Conservation (phyloP, 305 asterid species). For the Fraxinus baroniana region DNA sequence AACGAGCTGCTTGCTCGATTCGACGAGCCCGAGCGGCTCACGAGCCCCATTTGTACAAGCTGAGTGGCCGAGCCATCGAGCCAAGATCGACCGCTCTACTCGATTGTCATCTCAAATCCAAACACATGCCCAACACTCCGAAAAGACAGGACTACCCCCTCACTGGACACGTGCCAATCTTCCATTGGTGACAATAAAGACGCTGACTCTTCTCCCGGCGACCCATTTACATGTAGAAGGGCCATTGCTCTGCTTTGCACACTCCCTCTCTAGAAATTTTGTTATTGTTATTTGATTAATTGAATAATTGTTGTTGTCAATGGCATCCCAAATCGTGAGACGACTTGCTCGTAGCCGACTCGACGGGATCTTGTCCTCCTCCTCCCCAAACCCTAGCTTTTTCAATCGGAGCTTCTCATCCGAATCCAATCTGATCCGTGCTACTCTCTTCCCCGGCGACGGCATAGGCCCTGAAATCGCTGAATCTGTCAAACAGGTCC, state of each 20-base stretch:
- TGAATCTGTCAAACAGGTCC: slow-evolving; percentile 77
- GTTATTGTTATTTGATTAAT: slow-evolving; percentile 13
- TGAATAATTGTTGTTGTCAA: slow-evolving; percentile 21
- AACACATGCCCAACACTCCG: too few relatives aligned
- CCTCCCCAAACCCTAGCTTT: slow-evolving; percentile 35
- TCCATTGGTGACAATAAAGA: background rate
- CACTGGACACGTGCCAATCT: background rate
- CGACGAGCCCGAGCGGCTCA: too few relatives aligned
- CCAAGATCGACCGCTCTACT: too few relatives aligned
- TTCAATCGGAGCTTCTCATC: slow-evolving; percentile 51
- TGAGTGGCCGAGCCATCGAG: too few relatives aligned
- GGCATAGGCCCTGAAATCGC: slow-evolving; percentile 99
- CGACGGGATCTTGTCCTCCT: slow-evolving; percentile 28
- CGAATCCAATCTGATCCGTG: slow-evolving; percentile 69
- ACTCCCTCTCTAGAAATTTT: slow-evolving; percentile 7
- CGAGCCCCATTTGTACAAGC: too few relatives aligned
- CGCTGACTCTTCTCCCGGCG: slow-evolving; percentile 28
- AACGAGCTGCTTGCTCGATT: too few relatives aligned
- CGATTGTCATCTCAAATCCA: too few relatives aligned
- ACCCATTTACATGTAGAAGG: slow-evolving; percentile 16
- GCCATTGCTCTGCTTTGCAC: background rate
- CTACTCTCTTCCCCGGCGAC: slow-evolving; percentile 96
- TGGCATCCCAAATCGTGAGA: slow-evolving; percentile 73
- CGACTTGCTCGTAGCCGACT: slow-evolving; percentile 52
- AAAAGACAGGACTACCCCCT: background rate